Evolutionary conservation across 2,329 filamentous ascomycete species (phyloP).

Genomic region (Ceratocystis lukuohia): DNA sequence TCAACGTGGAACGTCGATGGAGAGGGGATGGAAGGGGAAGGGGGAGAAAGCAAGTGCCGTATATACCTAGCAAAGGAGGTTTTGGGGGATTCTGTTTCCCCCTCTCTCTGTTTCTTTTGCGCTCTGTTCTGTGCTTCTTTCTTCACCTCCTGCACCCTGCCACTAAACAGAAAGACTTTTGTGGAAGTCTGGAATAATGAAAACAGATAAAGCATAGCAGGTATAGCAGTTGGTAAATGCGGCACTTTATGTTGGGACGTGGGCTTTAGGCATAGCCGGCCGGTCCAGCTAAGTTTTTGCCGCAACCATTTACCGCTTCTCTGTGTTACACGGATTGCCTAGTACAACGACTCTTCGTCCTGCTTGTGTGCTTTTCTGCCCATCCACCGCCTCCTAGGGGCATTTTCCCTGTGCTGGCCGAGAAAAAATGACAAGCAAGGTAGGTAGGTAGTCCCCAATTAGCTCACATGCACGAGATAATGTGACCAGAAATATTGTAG

Average conservation of each 20-base stretch:
- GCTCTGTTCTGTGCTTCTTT: too few species aligned
- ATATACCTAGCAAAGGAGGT: background rate
- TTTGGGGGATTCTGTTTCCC: background rate
- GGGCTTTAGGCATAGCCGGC: background rate
- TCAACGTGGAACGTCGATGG: background rate
- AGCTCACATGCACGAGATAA: background rate
- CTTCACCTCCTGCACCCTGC: background rate
- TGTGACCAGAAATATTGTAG: background rate
- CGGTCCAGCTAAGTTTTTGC: background rate
- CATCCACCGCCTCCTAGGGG: background rate
- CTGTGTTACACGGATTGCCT: conserved; percentile 1
- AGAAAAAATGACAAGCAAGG: background rate
- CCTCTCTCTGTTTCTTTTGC: background rate
- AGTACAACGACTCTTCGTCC: background rate
- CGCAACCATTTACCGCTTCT: background rate
- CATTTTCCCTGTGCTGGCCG: background rate
- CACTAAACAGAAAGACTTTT: background rate
- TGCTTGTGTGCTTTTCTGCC: background rate
- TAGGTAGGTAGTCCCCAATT: background rate
- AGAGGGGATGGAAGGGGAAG: background rate
- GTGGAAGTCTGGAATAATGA: background rate
- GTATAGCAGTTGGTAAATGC: background rate
- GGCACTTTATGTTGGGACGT: background rate
- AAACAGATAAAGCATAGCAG: too few species aligned
- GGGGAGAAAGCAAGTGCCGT: background rate